Percentiles rank a stretch among this genome's conserved stretches.
phyloP scores from a whole-genome alignment of 768 basidiomycete species.

The Daedalea quercina region DNA sequence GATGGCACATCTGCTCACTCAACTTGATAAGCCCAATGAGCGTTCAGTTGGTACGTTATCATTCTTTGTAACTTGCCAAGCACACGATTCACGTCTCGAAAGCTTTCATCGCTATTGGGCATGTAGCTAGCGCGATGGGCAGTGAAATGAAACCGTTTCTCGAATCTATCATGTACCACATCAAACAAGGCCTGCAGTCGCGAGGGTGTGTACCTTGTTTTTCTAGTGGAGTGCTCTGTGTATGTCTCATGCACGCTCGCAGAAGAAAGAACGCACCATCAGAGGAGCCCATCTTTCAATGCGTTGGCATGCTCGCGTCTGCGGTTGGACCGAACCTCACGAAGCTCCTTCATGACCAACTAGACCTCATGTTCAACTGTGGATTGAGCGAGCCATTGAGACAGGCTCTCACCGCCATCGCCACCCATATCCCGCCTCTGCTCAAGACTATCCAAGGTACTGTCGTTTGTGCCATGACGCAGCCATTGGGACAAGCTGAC shows the following conservation, averaged over 20 bases:
- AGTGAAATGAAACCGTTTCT: constrained; percentile 96
- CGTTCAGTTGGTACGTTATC: constrained; percentile 64
- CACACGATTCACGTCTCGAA: background rate
- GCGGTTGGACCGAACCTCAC: constrained; percentile 96
- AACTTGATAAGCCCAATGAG: constrained; percentile 85
- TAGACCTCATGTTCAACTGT: constrained; percentile 94
- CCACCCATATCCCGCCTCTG: constrained; percentile 82
- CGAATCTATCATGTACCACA: constrained; percentile 82
- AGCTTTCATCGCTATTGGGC: constrained; percentile 94
- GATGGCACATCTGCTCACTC: constrained; percentile 86
- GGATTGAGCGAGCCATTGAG: constrained; percentile 87
- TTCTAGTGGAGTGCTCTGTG: background rate
- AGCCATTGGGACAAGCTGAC: constrained; percentile 2
- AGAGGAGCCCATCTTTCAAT: constrained; percentile 96
- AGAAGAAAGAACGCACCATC: constrained; percentile 87
- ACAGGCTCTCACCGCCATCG: constrained; percentile 78
- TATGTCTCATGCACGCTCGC: background rate
- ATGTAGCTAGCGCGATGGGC: constrained; percentile 85
- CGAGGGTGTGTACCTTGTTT: constrained; percentile 57
- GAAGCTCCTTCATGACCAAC: constrained; percentile 90
- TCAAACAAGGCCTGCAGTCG: constrained; percentile 83
- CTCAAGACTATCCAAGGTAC: constrained; percentile 88
- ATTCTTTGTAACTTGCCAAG: background rate
- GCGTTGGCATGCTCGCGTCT: constrained; percentile 91
- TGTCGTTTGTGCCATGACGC: no score